Conservation (phyloP, 106 monocot genomes). For the Dioscorea alata region DNA sequence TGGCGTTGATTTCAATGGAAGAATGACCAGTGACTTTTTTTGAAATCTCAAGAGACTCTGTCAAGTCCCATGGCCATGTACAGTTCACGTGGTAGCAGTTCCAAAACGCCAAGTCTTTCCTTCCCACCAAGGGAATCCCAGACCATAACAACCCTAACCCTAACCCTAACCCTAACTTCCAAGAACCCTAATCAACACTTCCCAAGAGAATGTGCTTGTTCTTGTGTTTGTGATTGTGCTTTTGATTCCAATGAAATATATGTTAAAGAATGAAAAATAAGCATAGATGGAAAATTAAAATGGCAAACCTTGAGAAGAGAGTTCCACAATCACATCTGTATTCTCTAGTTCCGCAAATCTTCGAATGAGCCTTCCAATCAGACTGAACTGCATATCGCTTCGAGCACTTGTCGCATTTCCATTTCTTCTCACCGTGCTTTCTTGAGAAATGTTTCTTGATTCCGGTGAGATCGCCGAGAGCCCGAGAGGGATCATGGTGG, state of each 20-base stretch:
- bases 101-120: too few relatives aligned
- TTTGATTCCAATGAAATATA: too few relatives aligned
- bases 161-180: background rate
- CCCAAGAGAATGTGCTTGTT: too few relatives aligned
- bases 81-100: too few relatives aligned
- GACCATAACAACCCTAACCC: conserved; percentile 9
- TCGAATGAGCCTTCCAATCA: conserved; percentile 80
- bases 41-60: too few relatives aligned
- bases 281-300: background rate
- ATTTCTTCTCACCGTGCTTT: conserved; percentile 45
- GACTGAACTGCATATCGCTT: conserved; percentile 76
- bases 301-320: conserved; percentile 49
- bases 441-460: conserved; percentile 45
- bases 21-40: background rate
- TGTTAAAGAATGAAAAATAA: background rate
- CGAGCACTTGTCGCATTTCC: conserved; percentile 44
- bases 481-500: conserved; percentile 39
- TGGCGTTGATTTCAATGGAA: conserved; percentile 17
- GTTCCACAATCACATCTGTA: conserved; percentile 90
- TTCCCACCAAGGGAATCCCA: background rate
- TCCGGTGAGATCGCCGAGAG: conserved; percentile 47
- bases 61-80: too few relatives aligned
- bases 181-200: too few relatives aligned
- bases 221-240: too few relatives aligned
- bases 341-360: conserved; percentile 80